Evolutionary conservation across 176 grass and related monocot genomes (phyloP).

Genomic region (Aegilops longissima): DNA sequence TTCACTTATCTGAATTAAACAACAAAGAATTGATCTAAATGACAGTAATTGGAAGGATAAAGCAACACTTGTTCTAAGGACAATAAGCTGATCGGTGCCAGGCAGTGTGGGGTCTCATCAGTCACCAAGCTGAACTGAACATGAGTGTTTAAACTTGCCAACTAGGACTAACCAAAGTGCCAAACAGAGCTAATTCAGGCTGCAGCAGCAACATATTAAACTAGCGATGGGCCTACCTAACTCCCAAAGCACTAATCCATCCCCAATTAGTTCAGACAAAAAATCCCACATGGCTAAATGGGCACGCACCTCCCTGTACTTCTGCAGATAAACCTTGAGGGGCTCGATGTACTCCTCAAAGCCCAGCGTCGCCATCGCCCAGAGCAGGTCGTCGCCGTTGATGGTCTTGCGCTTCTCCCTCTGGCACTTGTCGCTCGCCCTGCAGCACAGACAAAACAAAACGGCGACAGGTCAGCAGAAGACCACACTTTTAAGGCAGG

Average conservation of each 20-base stretch:
- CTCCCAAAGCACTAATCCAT: slow-evolving; percentile 14
- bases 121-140: not conserved
- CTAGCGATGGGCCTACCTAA: not conserved
- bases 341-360: slow-evolving; percentile 84
- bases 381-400: slow-evolving; percentile 73
- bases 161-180: not conserved
- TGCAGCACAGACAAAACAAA: not conserved
- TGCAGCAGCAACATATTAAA: not conserved
- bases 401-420: slow-evolving; percentile 82
- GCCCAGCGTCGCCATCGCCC: slow-evolving; percentile 76
- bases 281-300: not conserved
- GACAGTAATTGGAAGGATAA: not conserved
- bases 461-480: slow-evolving; percentile 15
- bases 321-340: slow-evolving; percentile 72
- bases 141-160: not conserved
- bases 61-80: slow-evolving; percentile 6
- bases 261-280: not conserved
- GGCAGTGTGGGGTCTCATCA: not conserved
- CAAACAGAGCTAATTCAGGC: not conserved
- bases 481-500: not conserved
- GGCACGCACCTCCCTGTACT: slow-evolving; percentile 66
- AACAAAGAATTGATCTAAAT: not conserved
- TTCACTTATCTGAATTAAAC: not conserved
- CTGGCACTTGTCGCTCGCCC: slow-evolving; percentile 84
- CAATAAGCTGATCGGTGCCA: not conserved